Base-by-base conservation (phyloP, 352 stramenopile genomes). In the Phytophthora brassicae region DNA sequence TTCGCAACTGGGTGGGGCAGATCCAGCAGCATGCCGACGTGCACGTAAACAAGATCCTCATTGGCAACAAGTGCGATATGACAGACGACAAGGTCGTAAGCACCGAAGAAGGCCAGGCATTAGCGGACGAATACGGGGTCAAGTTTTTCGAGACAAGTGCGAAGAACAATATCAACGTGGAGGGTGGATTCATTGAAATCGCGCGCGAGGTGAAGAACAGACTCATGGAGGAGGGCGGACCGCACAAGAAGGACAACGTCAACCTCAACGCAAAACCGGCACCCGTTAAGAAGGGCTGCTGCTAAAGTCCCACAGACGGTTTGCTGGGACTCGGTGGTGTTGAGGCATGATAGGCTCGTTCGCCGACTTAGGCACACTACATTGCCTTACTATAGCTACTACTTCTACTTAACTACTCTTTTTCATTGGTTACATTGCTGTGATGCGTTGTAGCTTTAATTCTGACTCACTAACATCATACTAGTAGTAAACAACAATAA, bases 1-100 rank as follows among this genome's bases (percentile, higher is more conserved):
- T 99, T 57, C 89, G 92, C 62, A 98, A 98, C 77, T 99, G 97
- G 97, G 97, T 99, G 46, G 92, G 89, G 5, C 90, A 98, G 77
- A 98, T 98, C 74, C 89, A 96, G 64, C 87, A 99, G 75, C 97
- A 99, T 70, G 98, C 97, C 6, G 97, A 99, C 72, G 96, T 99
- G 41, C 96, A 99, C 76, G 97, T 99, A 14, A 99, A 99, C 88
- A 99, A 99, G 82, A 99, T 99, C 68, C 75, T 99, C 53, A 98
- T 99, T 59, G 97, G 97, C 36, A 99, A 99, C 81, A 99, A 99
- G 88, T 98, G 94, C 70, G 97, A 99, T 95, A 97, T 99, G 84
- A 92, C 94, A 47, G 92, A 98, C 67, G 94, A 99, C 72, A 98
- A 98, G 79, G 88, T 96, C 44, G 92, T 98, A 64, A 97, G 86